phyloP scores from a whole-genome alignment of 140 eudicot species.

The Anethum foeniculum region DNA sequence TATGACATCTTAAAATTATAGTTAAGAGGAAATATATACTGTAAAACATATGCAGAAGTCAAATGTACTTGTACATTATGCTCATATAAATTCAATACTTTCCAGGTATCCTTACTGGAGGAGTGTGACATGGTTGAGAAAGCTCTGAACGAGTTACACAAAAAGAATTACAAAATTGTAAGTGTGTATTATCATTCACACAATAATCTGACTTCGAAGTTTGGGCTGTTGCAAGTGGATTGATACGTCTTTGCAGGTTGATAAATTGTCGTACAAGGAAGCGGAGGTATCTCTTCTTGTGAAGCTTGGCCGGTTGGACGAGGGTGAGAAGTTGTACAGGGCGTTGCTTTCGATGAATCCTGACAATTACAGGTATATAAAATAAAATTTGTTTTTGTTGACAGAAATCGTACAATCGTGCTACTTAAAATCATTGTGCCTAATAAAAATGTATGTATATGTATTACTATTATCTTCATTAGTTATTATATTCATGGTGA shows the following conservation, averaged over 20 bases:
- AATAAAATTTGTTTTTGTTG: neutral
- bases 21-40: too few species aligned
- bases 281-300: constrained; percentile 86
- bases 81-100: constrained; percentile 13
- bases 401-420: neutral
- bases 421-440: neutral
- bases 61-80: constrained; percentile 1
- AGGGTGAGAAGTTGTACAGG: constrained; percentile 69
- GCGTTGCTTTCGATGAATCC: constrained; percentile 84
- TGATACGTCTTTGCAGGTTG: constrained; percentile 43
- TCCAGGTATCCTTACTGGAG: constrained; percentile 73
- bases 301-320: constrained; percentile 61
- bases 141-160: constrained; percentile 80
- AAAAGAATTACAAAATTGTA: constrained; percentile 73
- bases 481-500: neutral
- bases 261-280: constrained; percentile 75
- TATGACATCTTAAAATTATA: neutral
- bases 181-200: constrained; percentile 23
- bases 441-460: neutral
- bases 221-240: neutral
- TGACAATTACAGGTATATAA: constrained; percentile 74
- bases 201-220: neutral
- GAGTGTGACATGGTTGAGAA: constrained; percentile 71
- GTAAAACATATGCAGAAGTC: neutral
- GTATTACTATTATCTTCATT: neutral